These are phyloP conservation scores for Mucor velutinosus DNA, from an alignment of 371 early-diverging fungal species.

Conservation along the genomic window DNA sequence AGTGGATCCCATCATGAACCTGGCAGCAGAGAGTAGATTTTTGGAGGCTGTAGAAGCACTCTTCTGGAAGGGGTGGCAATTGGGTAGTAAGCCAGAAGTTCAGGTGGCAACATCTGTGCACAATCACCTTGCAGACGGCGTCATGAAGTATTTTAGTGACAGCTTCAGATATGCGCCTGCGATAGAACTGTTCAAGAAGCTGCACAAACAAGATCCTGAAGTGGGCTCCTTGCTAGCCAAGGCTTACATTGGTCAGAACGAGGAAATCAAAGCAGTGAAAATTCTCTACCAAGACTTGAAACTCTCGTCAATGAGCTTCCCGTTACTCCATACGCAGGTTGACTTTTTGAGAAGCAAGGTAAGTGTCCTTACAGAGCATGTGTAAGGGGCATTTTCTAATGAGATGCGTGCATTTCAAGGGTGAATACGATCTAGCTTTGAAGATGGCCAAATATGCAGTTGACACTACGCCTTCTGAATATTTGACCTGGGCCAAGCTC, in stretches of 20 bases:
- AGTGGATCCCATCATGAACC: conserved; percentile 79
- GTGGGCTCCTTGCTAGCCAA: conserved; percentile 86
- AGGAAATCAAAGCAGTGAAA: conserved; percentile 89
- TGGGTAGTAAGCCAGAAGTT: conserved; percentile 90
- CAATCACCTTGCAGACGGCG: conserved; percentile 83
- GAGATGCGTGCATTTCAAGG: conserved; percentile 28
- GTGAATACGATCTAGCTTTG: conserved; percentile 77
- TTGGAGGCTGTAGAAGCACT: conserved; percentile 80
- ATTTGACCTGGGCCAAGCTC: conserved; percentile 92
- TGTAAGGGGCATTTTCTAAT: not conserved
- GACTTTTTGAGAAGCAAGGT: conserved; percentile 85
- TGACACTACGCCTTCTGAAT: conserved; percentile 93
- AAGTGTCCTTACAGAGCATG: not conserved
- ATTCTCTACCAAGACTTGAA: conserved; percentile 83
- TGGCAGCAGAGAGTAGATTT: conserved; percentile 76
- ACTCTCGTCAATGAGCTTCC: conserved; percentile 77
- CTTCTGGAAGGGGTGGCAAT: conserved; percentile 89
- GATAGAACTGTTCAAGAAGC: conserved; percentile 76
- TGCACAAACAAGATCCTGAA: conserved; percentile 85
- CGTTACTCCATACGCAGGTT: conserved; percentile 84
- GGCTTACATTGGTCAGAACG: conserved; percentile 77
- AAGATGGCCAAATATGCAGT: conserved; percentile 90
- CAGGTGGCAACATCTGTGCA: conserved; percentile 86
- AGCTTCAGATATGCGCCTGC: conserved; percentile 80
- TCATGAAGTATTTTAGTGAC: conserved; percentile 85